Conservation (phyloP, 257 asterid genomes). For the Mitragyna speciosa region DNA sequence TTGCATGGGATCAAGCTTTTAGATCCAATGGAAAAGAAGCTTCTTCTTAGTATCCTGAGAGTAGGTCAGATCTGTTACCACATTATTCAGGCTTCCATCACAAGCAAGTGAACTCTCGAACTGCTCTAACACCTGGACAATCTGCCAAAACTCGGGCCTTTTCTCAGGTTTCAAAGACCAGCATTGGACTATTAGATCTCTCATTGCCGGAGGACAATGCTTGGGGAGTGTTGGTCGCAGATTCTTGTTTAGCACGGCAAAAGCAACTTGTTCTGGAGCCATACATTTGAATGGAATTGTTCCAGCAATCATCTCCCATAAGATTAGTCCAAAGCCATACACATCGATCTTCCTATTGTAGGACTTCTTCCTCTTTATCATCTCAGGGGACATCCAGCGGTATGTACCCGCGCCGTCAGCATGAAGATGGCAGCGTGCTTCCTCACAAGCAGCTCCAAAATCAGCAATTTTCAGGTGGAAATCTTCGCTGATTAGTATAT, state of each 20-base stretch:
- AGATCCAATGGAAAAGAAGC: background rate
- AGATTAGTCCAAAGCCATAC: conserved; percentile 78
- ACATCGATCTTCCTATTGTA: conserved; percentile 80
- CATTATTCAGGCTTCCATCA: background rate
- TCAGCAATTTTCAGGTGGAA: conserved; percentile 86
- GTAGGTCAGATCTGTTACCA: background rate
- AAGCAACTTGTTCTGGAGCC: conserved; percentile 86
- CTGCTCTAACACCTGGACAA: conserved; percentile 77
- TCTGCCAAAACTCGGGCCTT: conserved; percentile 93
- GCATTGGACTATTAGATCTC: conserved; percentile 75
- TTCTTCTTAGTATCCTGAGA: background rate
- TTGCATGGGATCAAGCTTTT: background rate
- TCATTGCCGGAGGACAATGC: conserved; percentile 69
- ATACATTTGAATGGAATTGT: conserved; percentile 74
- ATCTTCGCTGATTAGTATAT: conserved; percentile 70
- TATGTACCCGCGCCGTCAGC: conserved; percentile 76
- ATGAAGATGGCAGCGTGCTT: conserved; percentile 54
- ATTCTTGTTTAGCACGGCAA: conserved; percentile 78
- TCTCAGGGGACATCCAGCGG: conserved; percentile 99
- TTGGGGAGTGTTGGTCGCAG: conserved; percentile 65
- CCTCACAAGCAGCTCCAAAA: conserved; percentile 82
- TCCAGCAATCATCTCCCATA: conserved; percentile 81
- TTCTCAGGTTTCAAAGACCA: conserved; percentile 84
- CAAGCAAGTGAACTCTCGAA: conserved; percentile 35
- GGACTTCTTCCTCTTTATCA: conserved; percentile 65